Evolutionary conservation across 2,329 filamentous ascomycete species (phyloP).

Genomic region (Dryadomyces quercivorus): DNA sequence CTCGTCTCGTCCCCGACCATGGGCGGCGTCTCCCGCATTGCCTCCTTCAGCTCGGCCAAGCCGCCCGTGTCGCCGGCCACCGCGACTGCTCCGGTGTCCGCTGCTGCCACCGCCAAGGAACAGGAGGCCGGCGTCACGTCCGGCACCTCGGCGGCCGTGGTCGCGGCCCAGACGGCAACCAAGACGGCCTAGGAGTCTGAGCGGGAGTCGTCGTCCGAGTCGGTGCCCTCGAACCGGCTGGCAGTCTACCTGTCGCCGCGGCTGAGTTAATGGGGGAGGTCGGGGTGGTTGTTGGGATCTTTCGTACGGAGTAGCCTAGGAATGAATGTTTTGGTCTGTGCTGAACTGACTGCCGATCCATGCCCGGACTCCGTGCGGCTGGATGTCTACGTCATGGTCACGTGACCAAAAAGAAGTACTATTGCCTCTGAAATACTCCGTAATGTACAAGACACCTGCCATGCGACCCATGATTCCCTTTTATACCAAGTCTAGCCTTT

Average conservation of each 20-base stretch:
- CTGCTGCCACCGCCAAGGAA: not conserved
- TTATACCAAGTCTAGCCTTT: too few relatives aligned
- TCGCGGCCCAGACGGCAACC: conserved; percentile 8
- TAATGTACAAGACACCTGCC: too few relatives aligned
- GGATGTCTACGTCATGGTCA: too few relatives aligned
- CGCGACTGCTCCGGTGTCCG: not conserved
- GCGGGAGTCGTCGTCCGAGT: not conserved
- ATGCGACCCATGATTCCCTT: too few relatives aligned
- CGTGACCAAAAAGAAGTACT: too few relatives aligned
- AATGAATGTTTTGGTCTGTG: not conserved
- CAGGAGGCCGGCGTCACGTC: conserved; percentile 1
- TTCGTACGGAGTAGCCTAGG: too few relatives aligned
- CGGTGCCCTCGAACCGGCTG: not conserved
- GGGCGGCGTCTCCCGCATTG: not conserved
- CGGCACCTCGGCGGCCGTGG: not conserved
- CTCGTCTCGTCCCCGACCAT: conserved; percentile 15
- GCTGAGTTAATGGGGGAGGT: too few relatives aligned
- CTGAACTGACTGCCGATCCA: too few relatives aligned
- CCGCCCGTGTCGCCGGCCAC: not conserved
- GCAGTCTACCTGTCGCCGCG: conserved; percentile 3
- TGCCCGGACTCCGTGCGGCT: too few relatives aligned
- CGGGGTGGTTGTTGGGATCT: too few relatives aligned
- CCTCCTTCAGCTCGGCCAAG: not conserved
- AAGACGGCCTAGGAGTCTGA: not conserved
- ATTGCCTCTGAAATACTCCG: too few relatives aligned